phyloP scores from a whole-genome alignment of 192 early-diverging fungal genomes.

The Spizellomyces sp. region DNA sequence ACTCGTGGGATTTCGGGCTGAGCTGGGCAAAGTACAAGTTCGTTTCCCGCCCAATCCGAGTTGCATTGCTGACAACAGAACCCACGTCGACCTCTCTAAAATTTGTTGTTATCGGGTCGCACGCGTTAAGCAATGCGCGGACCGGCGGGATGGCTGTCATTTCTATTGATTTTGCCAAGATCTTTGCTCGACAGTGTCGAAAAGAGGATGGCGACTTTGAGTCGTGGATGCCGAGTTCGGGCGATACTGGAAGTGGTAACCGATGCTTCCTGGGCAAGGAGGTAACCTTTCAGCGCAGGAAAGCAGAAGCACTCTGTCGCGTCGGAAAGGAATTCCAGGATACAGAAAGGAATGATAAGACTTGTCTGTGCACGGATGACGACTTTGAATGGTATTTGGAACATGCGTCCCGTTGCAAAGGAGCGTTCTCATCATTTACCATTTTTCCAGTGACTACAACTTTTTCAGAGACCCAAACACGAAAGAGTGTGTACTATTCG shows the following conservation, averaged over 20 bases:
- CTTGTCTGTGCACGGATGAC: constrained; percentile 72
- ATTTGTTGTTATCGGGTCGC: constrained; percentile 71
- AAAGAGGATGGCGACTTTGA: constrained; percentile 81
- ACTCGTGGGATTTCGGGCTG: constrained; percentile 81
- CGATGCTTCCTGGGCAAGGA: constrained; percentile 64
- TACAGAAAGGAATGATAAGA: constrained; percentile 40
- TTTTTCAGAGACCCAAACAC: constrained; percentile 72
- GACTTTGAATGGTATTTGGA: constrained; percentile 82
- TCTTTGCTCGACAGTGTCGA: constrained; percentile 42
- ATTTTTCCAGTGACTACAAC: constrained; percentile 30
- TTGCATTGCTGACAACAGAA: constrained; percentile 64
- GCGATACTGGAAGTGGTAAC: constrained; percentile 42
- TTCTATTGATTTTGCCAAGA: constrained; percentile 60
- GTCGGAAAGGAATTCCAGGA: constrained; percentile 65
- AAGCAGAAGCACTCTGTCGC: constrained; percentile 64
- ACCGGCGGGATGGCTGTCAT: constrained; percentile 10
- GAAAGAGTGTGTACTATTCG: constrained; percentile 60
- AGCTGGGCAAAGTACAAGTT: constrained; percentile 72
- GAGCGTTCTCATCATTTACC: no score
- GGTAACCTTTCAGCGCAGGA: constrained; percentile 75
- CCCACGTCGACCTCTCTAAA: constrained; percentile 67
- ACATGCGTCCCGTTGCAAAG: no score
- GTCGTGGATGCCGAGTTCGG: constrained; percentile 62
- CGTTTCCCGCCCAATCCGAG: constrained; percentile 57
- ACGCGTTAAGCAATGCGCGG: constrained; percentile 33